Percentiles rank a stretch among this genome's conserved stretches.
These are phyloP conservation scores for Bromus sterilis DNA, from an alignment of 176 grass and related monocot genomes.

Conservation along the genomic window DNA sequence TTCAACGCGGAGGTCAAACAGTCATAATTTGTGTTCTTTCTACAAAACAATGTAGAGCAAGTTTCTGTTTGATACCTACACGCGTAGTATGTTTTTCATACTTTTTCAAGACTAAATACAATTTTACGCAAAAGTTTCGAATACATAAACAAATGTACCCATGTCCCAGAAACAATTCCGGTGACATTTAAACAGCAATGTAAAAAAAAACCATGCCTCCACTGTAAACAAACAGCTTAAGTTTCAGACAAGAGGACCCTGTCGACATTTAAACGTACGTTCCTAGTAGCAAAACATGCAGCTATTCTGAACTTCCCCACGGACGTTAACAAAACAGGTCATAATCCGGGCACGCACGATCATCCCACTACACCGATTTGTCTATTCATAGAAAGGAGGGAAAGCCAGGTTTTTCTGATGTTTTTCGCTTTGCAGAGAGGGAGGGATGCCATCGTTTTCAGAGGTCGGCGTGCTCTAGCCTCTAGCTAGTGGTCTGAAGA, in stretches of 20 bases:
- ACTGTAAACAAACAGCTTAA: too few species aligned
- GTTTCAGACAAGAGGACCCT: too few species aligned
- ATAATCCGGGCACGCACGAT: not conserved
- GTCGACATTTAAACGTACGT: too few species aligned
- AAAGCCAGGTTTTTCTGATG: not conserved
- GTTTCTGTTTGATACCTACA: not conserved
- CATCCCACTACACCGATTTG: not conserved
- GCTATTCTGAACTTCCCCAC: not conserved
- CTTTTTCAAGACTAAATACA: not conserved
- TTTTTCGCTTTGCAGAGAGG: not conserved
- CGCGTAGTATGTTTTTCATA: not conserved
- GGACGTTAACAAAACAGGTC: not conserved
- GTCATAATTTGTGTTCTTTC: too few species aligned
- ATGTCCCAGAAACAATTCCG: not conserved
- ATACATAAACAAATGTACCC: not conserved
- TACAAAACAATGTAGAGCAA: too few species aligned
- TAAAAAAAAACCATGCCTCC: not conserved
- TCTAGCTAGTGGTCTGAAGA: not conserved
- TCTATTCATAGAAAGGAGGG: not conserved
- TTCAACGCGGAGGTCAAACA: too few species aligned
- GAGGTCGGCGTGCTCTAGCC: not conserved
- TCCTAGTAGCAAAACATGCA: too few species aligned
- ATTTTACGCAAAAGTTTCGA: not conserved
- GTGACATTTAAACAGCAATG: not conserved
- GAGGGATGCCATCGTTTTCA: slow-evolving; percentile 23